These are phyloP conservation scores for Hemerocallis citrina DNA, from an alignment of 106 monocot genomes.

Conservation along the genomic window DNA sequence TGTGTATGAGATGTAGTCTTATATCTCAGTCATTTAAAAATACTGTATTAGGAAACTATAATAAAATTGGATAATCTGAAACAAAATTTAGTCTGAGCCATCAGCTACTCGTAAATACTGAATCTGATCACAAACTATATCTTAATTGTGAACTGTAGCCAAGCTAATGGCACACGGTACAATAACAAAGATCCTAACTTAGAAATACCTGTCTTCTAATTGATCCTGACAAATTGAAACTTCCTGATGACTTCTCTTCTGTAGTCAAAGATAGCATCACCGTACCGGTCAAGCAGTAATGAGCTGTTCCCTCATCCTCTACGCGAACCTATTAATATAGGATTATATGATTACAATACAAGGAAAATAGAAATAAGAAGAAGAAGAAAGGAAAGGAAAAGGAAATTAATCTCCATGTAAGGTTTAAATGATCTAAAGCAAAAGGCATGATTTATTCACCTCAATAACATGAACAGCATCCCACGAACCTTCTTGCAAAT, in stretches of 20 bases:
- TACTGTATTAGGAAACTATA: no score
- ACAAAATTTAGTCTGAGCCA: no score
- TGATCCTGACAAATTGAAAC: constrained; percentile 83
- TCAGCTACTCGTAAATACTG: no score
- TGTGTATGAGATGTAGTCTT: no score
- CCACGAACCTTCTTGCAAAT: constrained; percentile 88
- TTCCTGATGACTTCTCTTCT: constrained; percentile 68
- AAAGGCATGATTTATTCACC: constrained; percentile 36
- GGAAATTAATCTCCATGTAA: not conserved
- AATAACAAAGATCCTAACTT: no score
- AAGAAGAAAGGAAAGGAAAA: not conserved
- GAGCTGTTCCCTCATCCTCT: constrained; percentile 67
- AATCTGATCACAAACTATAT: no score
- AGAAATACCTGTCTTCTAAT: constrained; percentile 86
- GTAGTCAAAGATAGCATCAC: constrained; percentile 91
- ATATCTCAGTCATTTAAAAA: no score
- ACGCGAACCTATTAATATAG: constrained; percentile 47
- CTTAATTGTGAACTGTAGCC: no score
- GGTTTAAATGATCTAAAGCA: not conserved
- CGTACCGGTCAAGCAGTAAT: constrained; percentile 91
- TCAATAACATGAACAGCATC: constrained; percentile 98
- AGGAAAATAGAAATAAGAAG: not conserved
- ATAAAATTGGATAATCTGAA: no score
- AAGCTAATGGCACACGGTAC: no score
- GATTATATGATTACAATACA: not conserved